Evolutionary conservation across 2,329 filamentous ascomycete species (phyloP).

Genomic region (Pseudogymnoascus sp.): DNA sequence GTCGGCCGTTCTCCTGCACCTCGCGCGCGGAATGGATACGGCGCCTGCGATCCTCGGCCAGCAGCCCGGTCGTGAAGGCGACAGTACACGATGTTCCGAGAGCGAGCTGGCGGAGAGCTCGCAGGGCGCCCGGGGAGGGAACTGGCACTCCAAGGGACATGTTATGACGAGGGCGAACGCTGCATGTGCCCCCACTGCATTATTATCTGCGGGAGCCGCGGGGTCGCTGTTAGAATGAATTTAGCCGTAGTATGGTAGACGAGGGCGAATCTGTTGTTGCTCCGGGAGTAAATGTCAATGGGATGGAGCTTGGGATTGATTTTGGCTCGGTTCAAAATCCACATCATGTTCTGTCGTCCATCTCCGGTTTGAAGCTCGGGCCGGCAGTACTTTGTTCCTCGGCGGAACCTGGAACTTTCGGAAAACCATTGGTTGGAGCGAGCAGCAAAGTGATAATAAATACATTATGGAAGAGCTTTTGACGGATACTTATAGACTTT

Average conservation of each 20-base stretch:
- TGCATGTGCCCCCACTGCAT: conserved; percentile 1
- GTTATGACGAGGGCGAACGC: conserved; percentile 1
- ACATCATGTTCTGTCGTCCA: conserved; percentile 3
- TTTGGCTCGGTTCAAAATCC: conserved; percentile 5
- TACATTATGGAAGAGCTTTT: not conserved
- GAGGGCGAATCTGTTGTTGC: not conserved
- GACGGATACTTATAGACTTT: not conserved
- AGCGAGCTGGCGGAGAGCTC: conserved; percentile 47
- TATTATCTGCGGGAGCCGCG: not conserved
- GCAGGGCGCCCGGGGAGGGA: conserved; percentile 48
- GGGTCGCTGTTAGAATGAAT: not conserved
- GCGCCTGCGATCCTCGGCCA: conserved; percentile 50
- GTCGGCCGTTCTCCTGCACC: conserved; percentile 46
- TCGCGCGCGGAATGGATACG: conserved; percentile 44
- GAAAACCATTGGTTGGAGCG: not conserved
- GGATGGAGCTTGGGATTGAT: not conserved
- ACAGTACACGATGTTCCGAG: conserved; percentile 52
- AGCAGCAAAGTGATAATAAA: not conserved
- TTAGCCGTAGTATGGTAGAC: not conserved
- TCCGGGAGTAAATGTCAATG: not conserved
- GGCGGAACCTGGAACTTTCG: not conserved
- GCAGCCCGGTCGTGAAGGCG: conserved; percentile 33
- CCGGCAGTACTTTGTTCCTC: conserved; percentile 3
- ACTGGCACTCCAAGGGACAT: conserved; percentile 43
- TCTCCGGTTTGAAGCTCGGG: not conserved